A percentile compares a stretch with the other conserved stretches of the same genome.
Conservation (phyloP, 306 rosid genomes). For the Vicia faba region DNA sequence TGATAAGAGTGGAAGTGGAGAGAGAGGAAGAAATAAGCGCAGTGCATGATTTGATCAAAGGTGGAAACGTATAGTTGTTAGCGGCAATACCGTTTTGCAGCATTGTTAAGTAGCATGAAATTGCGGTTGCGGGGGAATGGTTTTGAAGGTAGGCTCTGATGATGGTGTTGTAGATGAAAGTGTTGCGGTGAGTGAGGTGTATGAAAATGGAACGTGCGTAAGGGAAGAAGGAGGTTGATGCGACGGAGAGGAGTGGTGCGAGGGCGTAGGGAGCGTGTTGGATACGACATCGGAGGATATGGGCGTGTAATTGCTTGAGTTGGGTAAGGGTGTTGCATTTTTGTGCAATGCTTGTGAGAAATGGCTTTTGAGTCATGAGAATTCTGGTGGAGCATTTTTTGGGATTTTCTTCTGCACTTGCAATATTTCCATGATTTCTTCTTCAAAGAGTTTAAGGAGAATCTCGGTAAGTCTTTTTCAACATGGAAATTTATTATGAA, state of each 20-base stretch:
- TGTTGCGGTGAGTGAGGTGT: constrained; percentile 54
- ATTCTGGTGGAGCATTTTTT: too few relatives aligned
- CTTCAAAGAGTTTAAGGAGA: too few relatives aligned
- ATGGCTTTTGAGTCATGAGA: constrained; percentile 48
- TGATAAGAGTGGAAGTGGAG: background rate
- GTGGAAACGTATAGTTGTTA: constrained; percentile 82
- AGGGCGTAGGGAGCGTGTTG: constrained; percentile 49
- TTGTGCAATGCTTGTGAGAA: constrained; percentile 40
- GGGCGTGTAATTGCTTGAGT: constrained; percentile 78
- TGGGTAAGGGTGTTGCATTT: constrained; percentile 60
- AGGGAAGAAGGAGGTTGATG: constrained; percentile 53
- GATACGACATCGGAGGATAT: constrained; percentile 55
- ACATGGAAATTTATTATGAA: too few relatives aligned
- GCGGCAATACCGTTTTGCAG: constrained; percentile 49
- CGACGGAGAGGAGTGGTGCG: constrained; percentile 60
- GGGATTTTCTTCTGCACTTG: background rate
- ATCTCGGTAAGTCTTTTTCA: too few relatives aligned
- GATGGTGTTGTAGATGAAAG: constrained; percentile 74
- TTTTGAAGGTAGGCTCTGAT: constrained; percentile 56
- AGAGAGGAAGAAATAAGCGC: constrained; percentile 36
- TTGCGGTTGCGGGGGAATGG: constrained; percentile 43
- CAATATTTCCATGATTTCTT: too few relatives aligned
- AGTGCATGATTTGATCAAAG: constrained; percentile 69
- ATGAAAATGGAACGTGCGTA: constrained; percentile 63
- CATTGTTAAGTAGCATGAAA: constrained; percentile 61